Base-by-base conservation (phyloP, 192 early-diverging fungal species). In the Umbelopsis ramanniana region DNA sequence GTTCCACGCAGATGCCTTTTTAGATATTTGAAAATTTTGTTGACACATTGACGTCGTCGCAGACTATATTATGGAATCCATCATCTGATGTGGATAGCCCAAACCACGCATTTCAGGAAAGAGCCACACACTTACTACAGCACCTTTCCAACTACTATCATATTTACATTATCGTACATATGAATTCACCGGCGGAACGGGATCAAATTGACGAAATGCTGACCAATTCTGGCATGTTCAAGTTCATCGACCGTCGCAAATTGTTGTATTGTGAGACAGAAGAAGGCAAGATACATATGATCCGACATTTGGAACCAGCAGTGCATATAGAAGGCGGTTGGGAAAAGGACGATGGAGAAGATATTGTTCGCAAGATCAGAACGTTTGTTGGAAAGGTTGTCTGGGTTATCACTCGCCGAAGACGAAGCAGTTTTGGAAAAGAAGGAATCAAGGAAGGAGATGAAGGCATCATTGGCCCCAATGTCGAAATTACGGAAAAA, bases 31-130 rank as follows among this genome's bases (percentile, higher is more conserved):
- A 53, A 35, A 33, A 21, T 21, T 15, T 26, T 37, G 33, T 29
- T 26, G 40, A 43, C 40, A 43, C 40, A 43, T 23, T 52, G 45
- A 50, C 15, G 40, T 54, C 47, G 52, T 17, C 45, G 6, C 79
- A 93, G 92, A 87, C 90, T 17, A 80, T 93, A 46, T 73, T 94
- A 45, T 93, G 93, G 91, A 93, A 93, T 71, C 90, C 91, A n/a
- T 90, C 89, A 4, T 82, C 86, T 10, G 88, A 90, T 72, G 87
- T 90, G 7, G 74, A 80, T 48, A 75, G 74, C 22, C 90, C 91
- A 37, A 94, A 87, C 54, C 85, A 88, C 74, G 93, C 89, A n/a
- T 94, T 93, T 80, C 74, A 81, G 35, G 89, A 90, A 63, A 81
- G 82, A 29, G 81, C 82, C 3, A 75, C 87, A 21, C 73, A 84